Evolutionary conservation across 192 early-diverging fungal species (phyloP), one percentile per base, ranked within the genome.

Genomic region (Mortierella alpina): DNA sequence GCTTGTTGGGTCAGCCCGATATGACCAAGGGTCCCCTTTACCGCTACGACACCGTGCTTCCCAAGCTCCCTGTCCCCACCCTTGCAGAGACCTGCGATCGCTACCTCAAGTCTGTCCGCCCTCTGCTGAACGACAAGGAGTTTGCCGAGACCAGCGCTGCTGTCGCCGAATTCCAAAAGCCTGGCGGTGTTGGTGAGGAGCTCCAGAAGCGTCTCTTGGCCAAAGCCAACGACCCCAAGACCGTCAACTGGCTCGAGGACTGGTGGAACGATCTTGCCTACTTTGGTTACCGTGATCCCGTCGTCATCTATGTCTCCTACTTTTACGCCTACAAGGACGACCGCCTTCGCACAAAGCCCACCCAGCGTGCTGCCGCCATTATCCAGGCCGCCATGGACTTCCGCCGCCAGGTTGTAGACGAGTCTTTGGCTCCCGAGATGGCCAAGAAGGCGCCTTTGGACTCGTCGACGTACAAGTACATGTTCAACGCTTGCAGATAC

Each of bases 181-280:
- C 94, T 17, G 93, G 92, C n/a, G 92, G 94, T 53, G 63, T 90
- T 42, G 97, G 96, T 53, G 87, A 92, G 64, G 84, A 90, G 83
- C 90, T 99, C 50, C 97, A 98, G 86, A 81, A 90, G 75, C 91
- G 97, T 61, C 86, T 99, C 55, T 55, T 92, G 56, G 92, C 91
- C 64, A 89, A 92, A 54, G 92, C 92, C 5, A 87, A 89, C 22
- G 86, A 91, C 75, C 90, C 93, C 23, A 90, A 89, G 58, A 88
- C 91, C 57, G 89, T 89, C 44, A 95, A 94, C 88, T 99, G 96
- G 93, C 88, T 97, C 58, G 95, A 93, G 81, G 95, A 96, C 75
- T 99, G 98, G 98, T 99, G 98, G 98, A 94, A 95, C 75, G 95
- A 96, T 62, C 88, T 93, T 58, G 95, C 95, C 66, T 99, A 99